Evolutionary conservation across 2,329 filamentous ascomycete species (phyloP).

Genomic region (Colletotrichum viniferum): DNA sequence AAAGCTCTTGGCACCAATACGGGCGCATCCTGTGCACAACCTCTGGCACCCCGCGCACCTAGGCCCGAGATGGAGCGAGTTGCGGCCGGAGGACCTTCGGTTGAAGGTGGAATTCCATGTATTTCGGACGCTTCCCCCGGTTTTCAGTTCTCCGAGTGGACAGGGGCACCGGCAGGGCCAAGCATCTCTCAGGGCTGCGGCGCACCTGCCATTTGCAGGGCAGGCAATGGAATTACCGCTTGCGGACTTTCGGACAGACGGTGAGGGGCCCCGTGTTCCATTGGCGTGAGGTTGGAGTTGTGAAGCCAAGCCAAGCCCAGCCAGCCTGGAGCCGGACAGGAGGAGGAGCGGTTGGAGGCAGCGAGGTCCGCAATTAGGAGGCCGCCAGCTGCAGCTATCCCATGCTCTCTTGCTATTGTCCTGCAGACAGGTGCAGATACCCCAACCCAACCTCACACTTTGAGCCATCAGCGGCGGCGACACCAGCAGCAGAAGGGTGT

Average conservation of each 20-base stretch:
- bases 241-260: slow-evolving; percentile 1
- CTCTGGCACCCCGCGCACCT: not conserved
- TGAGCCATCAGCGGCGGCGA: not conserved
- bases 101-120: not conserved
- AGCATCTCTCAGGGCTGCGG: slow-evolving; percentile 3
- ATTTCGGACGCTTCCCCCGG: slow-evolving; percentile 8
- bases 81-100: not conserved
- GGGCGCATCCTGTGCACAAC: not conserved
- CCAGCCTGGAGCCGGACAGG: not conserved
- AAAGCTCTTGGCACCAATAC: slow-evolving; percentile 19
- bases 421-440: slow-evolving; percentile 15
- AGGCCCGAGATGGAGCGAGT: slow-evolving; percentile 7
- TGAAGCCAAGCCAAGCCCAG: not conserved
- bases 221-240: slow-evolving; percentile 4
- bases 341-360: not conserved
- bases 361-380: slow-evolving; percentile 19
- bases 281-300: not conserved
- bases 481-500: not conserved
- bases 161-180: slow-evolving; percentile 15
- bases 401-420: not conserved
- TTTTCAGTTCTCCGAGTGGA: slow-evolving; percentile 1
- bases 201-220: slow-evolving; percentile 6
- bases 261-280: slow-evolving; percentile 3
- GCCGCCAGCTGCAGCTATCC: slow-evolving; percentile 19
- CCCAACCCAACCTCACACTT: slow-evolving; percentile 11